Conservation (phyloP, 106 monocot genomes). For the Vanilla planifolia region DNA sequence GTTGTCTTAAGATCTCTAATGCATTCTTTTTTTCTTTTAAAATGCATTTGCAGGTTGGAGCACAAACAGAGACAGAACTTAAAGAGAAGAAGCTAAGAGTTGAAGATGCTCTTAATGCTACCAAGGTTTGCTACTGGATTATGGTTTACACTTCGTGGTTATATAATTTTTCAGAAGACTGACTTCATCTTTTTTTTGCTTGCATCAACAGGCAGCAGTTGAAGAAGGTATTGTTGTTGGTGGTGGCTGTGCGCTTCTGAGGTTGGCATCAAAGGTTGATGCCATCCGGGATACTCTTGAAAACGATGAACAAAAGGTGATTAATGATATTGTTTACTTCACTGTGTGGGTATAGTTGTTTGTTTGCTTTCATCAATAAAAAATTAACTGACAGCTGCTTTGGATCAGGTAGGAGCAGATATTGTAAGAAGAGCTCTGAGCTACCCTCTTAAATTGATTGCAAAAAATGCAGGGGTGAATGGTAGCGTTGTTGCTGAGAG, state of each 20-base stretch:
- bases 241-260: constrained; percentile 64
- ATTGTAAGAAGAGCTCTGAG: constrained; percentile 58
- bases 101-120: constrained; percentile 77
- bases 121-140: constrained; percentile 33
- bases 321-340: neutral
- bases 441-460: constrained; percentile 63
- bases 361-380: neutral
- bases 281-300: constrained; percentile 60
- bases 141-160: neutral
- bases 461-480: constrained; percentile 73
- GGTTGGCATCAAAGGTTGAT: constrained; percentile 59
- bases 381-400: neutral
- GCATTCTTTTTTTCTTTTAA: too few relatives aligned
- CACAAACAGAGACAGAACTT: constrained; percentile 68
- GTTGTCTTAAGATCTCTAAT: too few relatives aligned
- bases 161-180: neutral
- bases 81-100: constrained; percentile 74
- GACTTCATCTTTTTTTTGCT: neutral
- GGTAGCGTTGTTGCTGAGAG: constrained; percentile 63
- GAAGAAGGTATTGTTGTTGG: constrained; percentile 82
- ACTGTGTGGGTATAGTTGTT: neutral
- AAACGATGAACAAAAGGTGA: constrained; percentile 70
- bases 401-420: constrained; percentile 51
- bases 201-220: constrained; percentile 44
- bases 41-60: constrained; percentile 72